phyloP scores from a whole-genome alignment of 805 yeast species.

The Candida odintsovae region DNA sequence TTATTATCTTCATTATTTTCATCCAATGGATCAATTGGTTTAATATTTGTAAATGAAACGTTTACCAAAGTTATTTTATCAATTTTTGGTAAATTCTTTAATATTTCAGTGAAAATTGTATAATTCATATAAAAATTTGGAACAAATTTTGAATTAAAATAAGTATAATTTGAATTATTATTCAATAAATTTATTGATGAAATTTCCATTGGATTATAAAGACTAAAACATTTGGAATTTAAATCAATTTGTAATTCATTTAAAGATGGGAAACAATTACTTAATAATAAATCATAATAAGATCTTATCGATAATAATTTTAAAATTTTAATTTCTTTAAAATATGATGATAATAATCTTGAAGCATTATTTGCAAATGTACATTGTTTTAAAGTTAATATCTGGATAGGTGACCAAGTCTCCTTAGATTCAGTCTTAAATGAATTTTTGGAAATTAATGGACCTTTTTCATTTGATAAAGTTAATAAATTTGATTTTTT shows the following conservation, averaged over 20 bases:
- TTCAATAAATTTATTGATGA: conserved; percentile 15
- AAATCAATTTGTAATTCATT: conserved; percentile 40
- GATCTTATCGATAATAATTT: conserved; percentile 34
- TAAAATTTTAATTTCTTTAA: conserved; percentile 33
- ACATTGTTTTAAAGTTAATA: conserved; percentile 28
- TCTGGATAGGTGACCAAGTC: conserved; percentile 30
- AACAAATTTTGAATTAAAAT: conserved; percentile 23
- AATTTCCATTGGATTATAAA: conserved; percentile 16
- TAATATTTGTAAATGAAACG: conserved; percentile 22
- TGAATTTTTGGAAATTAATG: conserved; percentile 16
- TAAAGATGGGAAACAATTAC: conserved; percentile 39
- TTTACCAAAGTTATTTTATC: conserved; percentile 15
- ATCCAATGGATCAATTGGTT: conserved; percentile 22
- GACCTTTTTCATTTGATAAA: conserved; percentile 20
- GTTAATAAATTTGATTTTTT: conserved; percentile 22
- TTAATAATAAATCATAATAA: conserved; percentile 42
- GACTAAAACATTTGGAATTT: conserved; percentile 38
- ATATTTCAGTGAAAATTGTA: conserved; percentile 12
- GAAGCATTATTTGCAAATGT: conserved; percentile 32
- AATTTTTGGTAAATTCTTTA: conserved; percentile 16
- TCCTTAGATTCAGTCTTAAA: conserved; percentile 9
- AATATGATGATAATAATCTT: conserved; percentile 32
- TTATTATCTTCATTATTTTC: conserved; percentile 21
- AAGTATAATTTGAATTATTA: conserved; percentile 22
- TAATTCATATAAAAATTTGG: conserved; percentile 24